Percentiles rank a stretch among this genome's conserved stretches.
Conservation (phyloP, 164 flowering plant species). For the Berberis thunbergii region DNA sequence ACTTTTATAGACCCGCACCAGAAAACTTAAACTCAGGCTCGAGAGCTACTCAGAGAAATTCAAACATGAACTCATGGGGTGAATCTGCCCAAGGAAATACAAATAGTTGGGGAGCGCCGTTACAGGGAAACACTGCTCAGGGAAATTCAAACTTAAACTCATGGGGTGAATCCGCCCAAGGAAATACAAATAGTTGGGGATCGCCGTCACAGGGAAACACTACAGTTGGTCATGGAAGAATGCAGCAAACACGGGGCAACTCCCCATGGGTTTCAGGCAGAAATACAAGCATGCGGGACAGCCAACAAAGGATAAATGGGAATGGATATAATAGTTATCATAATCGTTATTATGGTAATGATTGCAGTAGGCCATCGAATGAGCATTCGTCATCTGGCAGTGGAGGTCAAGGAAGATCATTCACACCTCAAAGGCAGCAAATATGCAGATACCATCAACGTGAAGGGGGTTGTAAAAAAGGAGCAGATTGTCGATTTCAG, state of each 20-base stretch:
- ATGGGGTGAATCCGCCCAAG: too few species aligned
- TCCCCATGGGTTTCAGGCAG: neutral
- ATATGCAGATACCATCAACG: conserved; percentile 32
- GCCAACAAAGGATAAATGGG: conserved; percentile 6
- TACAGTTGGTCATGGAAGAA: neutral
- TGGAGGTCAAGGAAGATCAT: conserved; percentile 14
- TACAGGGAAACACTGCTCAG: too few species aligned
- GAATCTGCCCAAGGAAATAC: too few species aligned
- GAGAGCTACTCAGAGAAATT: too few species aligned
- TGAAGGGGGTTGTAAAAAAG: conserved; percentile 45
- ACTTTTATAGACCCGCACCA: too few species aligned
- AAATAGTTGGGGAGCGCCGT: too few species aligned
- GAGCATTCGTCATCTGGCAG: conserved; percentile 17
- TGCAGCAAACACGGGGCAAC: neutral
- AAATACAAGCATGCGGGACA: neutral
- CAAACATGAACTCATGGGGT: too few species aligned
- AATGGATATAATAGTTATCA: conserved; percentile 24
- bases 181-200: too few species aligned
- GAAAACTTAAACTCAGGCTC: too few species aligned
- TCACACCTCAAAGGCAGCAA: conserved; percentile 13
- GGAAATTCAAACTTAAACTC: too few species aligned
- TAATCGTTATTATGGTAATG: neutral
- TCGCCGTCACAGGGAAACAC: too few species aligned
- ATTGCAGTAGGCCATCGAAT: conserved; percentile 14
- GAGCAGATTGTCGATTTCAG: conserved; percentile 37